phyloP scores from a whole-genome alignment of 352 stramenopile genomes.

The Pythium grandisporangium region DNA sequence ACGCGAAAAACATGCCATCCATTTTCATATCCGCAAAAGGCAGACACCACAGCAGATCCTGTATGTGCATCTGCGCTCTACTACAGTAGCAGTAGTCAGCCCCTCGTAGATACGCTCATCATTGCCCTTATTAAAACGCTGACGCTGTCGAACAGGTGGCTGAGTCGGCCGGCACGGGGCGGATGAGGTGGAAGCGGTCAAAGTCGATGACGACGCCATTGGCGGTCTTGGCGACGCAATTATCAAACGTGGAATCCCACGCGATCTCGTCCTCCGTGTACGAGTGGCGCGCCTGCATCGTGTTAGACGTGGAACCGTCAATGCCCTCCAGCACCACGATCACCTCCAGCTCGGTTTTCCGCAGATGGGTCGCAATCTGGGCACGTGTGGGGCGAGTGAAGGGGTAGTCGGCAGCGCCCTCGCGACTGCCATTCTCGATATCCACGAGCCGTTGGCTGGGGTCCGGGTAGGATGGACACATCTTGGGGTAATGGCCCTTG shows the following conservation, averaged over 20 bases:
- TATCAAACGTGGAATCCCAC: slow-evolving; percentile 73
- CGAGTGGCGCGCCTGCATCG: slow-evolving; percentile 78
- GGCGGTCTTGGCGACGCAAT: slow-evolving; percentile 50
- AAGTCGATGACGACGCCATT: slow-evolving; percentile 69
- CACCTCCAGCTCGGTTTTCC: slow-evolving; percentile 63
- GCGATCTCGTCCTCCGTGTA: slow-evolving; percentile 77
- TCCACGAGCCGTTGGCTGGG: slow-evolving; percentile 64
- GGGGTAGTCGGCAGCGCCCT: slow-evolving; percentile 21
- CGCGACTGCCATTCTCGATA: slow-evolving; percentile 80
- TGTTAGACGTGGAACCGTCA: slow-evolving; percentile 80
- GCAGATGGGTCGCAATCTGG: slow-evolving; percentile 68
- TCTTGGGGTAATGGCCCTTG: slow-evolving; percentile 36
- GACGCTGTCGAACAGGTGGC: slow-evolving; percentile 10
- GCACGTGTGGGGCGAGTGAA: slow-evolving; percentile 57
- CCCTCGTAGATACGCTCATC: too few relatives aligned
- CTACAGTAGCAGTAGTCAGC: too few relatives aligned
- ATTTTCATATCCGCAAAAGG: too few relatives aligned
- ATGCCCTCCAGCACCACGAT: slow-evolving; percentile 79
- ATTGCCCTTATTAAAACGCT: slow-evolving; percentile 6
- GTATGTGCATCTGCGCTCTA: too few relatives aligned
- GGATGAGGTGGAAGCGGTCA: slow-evolving; percentile 71
- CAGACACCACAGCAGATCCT: too few relatives aligned
- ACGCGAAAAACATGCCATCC: too few relatives aligned
- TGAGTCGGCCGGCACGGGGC: slow-evolving; percentile 49
- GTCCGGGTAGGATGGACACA: slow-evolving; percentile 53